Evolutionary conservation across 345 rosid genomes (phyloP).

Genomic region (Noccaea caerulescens): DNA sequence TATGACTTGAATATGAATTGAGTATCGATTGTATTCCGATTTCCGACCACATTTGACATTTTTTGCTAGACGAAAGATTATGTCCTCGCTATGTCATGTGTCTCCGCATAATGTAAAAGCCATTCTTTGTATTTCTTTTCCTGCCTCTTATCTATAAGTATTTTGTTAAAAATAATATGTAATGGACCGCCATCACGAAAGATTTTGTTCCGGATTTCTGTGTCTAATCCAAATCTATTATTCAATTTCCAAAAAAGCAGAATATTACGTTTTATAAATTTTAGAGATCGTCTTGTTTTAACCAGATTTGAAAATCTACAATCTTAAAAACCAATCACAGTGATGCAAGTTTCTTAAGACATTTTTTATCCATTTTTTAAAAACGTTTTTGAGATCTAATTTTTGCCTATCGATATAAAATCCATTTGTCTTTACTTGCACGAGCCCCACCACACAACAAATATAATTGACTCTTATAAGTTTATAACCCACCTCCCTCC

Average conservation of each 20-base stretch:
- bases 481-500: constrained; percentile 34
- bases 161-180: constrained; percentile 20
- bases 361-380: no score
- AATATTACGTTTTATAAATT: background rate
- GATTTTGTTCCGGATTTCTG: constrained; percentile 15
- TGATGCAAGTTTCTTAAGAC: no score
- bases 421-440: constrained; percentile 22
- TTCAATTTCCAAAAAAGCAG: background rate
- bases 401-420: constrained; percentile 11
- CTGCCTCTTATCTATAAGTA: background rate
- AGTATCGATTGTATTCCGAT: constrained; percentile 79
- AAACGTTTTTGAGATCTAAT: background rate
- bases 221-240: background rate
- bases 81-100: constrained; percentile 28
- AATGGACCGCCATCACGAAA: constrained; percentile 35
- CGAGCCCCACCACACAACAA: constrained; percentile 39
- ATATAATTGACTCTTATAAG: constrained; percentile 19
- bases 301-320: no score
- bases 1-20: constrained; percentile 50
- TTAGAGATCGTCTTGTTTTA: background rate
- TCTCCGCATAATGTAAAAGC: constrained; percentile 31
- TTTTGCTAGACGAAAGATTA: constrained; percentile 33
- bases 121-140: constrained; percentile 18
- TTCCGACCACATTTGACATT: constrained; percentile 82
- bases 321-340: no score